These are phyloP conservation scores for Talaromyces borbonicus DNA, from an alignment of 495 filamentous ascomycete species.

Conservation along the genomic window DNA sequence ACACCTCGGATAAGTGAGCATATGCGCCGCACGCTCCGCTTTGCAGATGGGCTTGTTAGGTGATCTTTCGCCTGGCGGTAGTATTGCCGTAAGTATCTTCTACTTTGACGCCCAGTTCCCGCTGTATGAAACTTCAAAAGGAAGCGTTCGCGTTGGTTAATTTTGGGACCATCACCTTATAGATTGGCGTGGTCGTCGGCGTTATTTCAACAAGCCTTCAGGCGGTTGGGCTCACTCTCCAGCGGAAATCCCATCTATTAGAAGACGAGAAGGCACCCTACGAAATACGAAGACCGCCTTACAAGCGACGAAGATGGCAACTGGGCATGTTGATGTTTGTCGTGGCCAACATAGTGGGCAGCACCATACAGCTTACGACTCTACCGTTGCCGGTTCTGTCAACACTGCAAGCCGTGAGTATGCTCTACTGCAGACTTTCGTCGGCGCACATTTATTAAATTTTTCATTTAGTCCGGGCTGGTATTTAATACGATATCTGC, in stretches of 20 bases:
- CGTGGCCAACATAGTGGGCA: constrained; percentile 84
- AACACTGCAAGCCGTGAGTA: constrained; percentile 74
- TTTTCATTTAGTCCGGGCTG: constrained; percentile 56
- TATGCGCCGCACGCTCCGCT: not conserved
- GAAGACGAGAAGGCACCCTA: constrained; percentile 87
- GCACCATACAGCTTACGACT: constrained; percentile 95
- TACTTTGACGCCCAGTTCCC: no score
- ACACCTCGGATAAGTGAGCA: constrained; percentile 3
- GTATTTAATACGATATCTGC: constrained; percentile 99
- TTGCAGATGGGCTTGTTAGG: constrained; percentile 61
- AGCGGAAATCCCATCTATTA: constrained; percentile 95
- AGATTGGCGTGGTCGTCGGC: constrained; percentile 91
- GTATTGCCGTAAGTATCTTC: constrained; percentile 58
- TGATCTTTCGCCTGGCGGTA: constrained; percentile 76
- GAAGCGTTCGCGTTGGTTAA: not conserved
- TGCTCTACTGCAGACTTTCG: constrained; percentile 1
- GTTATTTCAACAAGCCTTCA: constrained; percentile 88
- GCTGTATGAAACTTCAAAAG: no score
- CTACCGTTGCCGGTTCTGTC: constrained; percentile 91
- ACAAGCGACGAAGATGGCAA: constrained; percentile 91
- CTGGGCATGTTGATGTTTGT: constrained; percentile 97
- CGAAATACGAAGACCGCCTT: constrained; percentile 72
- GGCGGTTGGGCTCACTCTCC: constrained; percentile 90
- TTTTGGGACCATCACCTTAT: constrained; percentile 3
- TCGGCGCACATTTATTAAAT: constrained; percentile 9